Base-by-base conservation (phyloP, 163 green algal species). In the Dunaliella salina region DNA sequence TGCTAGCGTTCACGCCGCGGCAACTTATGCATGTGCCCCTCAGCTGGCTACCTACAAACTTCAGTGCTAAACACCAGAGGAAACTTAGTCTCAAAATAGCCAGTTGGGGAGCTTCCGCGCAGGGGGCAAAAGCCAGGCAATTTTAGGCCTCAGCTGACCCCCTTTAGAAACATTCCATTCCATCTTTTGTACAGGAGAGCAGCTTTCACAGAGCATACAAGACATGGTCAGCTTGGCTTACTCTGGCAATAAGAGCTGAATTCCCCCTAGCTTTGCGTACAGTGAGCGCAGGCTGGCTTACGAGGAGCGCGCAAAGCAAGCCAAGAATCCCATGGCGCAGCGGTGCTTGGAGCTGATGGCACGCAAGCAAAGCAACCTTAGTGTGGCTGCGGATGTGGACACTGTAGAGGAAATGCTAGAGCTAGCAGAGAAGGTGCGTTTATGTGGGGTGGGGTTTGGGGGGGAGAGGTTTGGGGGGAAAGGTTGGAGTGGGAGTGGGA, bases 281-380 rank as follows among this genome's bases (percentile, higher is more conserved):
- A 29, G 25, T 34, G 40, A 83, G 30, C 35, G 26, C 87, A 91
- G 95, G 75, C 79, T 97, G 89, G 84, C 92, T 17, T 99, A 98
- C 89, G 95, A 96, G 87, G 91, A 93, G 80, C 93, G 96, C 35
- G 93, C 93, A 0, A 86, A 80, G 67, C 81, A 95, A 33, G 93
- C 97, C 29, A 90, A 97, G 82, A 98, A 97, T 89, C 83, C 91
- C 50, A 88, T 96, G 81, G 95, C 93, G 25, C 88, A 89, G 63
- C 83, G 91, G 63, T 95, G 98, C 87, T 94, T 98, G 45, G 91
- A 98, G 88, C 88, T 98, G 32, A 99, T 99, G 95, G 96, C 92
- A 35, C 75, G 82, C 69, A 99, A 99, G 92, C 90, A 95, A 88
- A 99, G 92, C 85, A 99, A 99, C 92, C 91, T 99, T 72, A 95